These are phyloP conservation scores for Sedum album DNA, from an alignment of 164 flowering plant species.

Conservation along the genomic window DNA sequence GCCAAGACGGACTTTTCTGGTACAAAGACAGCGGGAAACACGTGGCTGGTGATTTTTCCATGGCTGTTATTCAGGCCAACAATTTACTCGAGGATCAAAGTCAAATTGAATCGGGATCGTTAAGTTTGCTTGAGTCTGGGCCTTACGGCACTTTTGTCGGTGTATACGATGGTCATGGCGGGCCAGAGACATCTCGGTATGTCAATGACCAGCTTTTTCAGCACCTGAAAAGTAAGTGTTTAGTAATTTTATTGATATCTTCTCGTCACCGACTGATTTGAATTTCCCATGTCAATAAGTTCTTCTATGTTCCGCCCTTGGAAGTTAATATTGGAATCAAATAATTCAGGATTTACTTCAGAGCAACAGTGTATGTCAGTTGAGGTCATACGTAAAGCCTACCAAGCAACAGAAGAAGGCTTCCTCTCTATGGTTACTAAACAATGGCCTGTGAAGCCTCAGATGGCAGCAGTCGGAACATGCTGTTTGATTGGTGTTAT, in stretches of 20 bases:
- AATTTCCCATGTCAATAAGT: background rate
- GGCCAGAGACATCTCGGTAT: conserved; percentile 3
- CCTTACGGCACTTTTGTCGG: background rate
- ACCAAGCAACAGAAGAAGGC: conserved; percentile 6
- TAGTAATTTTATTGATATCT: background rate
- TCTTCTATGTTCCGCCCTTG: background rate
- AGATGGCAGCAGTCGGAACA: conserved; percentile 6
- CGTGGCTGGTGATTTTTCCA: conserved; percentile 8
- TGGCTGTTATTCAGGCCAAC: conserved; percentile 7
- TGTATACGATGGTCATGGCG: conserved; percentile 4
- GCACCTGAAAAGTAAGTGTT: conserved; percentile 5
- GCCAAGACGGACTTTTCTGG: conserved; percentile 5
- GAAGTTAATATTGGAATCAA: background rate
- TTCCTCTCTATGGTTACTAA: conserved; percentile 6
- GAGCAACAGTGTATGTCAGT: background rate
- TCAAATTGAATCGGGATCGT: conserved; percentile 6
- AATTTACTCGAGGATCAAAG: conserved; percentile 7
- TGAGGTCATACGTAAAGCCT: conserved; percentile 4
- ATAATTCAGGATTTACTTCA: conserved; percentile 1
- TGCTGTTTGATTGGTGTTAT: conserved; percentile 5
- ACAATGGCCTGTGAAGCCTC: conserved; percentile 6
- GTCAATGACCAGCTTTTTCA: conserved; percentile 7
- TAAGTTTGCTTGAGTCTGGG: background rate
- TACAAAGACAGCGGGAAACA: conserved; percentile 5
- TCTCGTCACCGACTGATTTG: background rate